Evolutionary conservation across 1,284 basidiomycete species (phyloP).

Genomic region (Acaromyces ingoldii): DNA sequence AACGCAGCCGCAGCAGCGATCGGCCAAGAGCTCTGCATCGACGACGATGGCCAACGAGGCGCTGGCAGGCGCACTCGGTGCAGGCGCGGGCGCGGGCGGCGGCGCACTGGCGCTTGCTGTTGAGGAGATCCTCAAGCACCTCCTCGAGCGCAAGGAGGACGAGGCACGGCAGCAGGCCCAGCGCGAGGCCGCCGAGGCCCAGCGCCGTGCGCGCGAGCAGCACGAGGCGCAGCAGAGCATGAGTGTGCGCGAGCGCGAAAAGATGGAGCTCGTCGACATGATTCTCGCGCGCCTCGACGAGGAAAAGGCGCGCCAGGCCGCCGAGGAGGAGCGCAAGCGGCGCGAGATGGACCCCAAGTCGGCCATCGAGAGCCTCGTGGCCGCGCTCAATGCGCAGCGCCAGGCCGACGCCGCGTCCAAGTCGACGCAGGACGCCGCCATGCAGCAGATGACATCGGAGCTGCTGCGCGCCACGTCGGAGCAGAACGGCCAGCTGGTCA

Average conservation of each 20-base stretch:
- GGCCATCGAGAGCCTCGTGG: conserved; percentile 39
- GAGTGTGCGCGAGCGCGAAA: conserved; percentile 22
- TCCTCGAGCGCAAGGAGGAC: conserved; percentile 34
- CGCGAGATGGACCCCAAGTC: conserved; percentile 20
- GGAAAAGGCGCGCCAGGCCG: conserved; percentile 2
- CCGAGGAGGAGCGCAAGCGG: neutral
- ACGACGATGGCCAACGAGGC: neutral
- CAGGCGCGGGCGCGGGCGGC: conserved; percentile 6
- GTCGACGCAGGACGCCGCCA: conserved; percentile 21
- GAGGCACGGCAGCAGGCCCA: conserved; percentile 19
- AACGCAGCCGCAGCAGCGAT: too few species aligned
- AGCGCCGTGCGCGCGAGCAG: too few species aligned
- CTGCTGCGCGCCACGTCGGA: conserved; percentile 26
- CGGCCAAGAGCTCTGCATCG: neutral
- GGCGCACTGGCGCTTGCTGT: conserved; percentile 36
- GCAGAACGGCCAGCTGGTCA: conserved; percentile 32
- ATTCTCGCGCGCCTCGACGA: conserved; percentile 3
- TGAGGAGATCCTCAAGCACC: conserved; percentile 45
- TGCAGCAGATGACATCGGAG: conserved; percentile 27
- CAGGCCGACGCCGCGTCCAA: conserved; percentile 21
- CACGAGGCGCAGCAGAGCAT: conserved; percentile 8
- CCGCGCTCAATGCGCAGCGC: conserved; percentile 32
- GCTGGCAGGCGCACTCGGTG: neutral
- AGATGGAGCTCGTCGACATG: conserved; percentile 23
- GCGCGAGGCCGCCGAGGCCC: conserved; percentile 17